phyloP scores from a whole-genome alignment of 2,329 filamentous ascomycete genomes.

The Furcasterigmium furcatum region DNA sequence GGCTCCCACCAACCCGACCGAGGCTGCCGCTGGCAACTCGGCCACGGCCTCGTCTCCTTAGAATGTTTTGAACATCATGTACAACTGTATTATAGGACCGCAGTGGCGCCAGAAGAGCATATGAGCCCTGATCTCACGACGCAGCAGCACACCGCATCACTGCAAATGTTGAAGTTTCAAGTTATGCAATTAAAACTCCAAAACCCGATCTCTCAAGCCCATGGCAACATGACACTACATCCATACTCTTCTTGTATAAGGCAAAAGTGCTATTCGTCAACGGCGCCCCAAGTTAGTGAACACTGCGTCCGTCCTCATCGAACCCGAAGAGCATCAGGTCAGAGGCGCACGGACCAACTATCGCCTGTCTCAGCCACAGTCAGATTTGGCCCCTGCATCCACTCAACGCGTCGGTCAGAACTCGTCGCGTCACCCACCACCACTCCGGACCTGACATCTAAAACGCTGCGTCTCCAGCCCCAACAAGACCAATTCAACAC shows the following conservation, averaged over 20 bases:
- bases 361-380: neutral
- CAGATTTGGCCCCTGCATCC: constrained; percentile 4
- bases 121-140: neutral
- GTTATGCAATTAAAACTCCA: too few species aligned
- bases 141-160: too few species aligned
- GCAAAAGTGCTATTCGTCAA: too few species aligned
- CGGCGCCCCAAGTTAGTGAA: too few species aligned
- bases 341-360: constrained; percentile 11
- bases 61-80: neutral
- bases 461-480: neutral
- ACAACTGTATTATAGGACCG: neutral
- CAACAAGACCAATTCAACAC: constrained; percentile 2
- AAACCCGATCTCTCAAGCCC: too few species aligned
- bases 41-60: constrained; percentile 17
- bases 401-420: constrained; percentile 3
- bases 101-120: neutral
- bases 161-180: too few species aligned
- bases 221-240: too few species aligned
- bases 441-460: too few species aligned
- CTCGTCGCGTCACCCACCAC: constrained; percentile 2
- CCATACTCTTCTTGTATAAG: too few species aligned
- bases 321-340: too few species aligned
- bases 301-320: too few species aligned
- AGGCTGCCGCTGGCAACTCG: constrained; percentile 26
- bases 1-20: constrained; percentile 25